phyloP scores from a whole-genome alignment of 2,329 filamentous ascomycete species.

The Trichoderma atrobrunneum region DNA sequence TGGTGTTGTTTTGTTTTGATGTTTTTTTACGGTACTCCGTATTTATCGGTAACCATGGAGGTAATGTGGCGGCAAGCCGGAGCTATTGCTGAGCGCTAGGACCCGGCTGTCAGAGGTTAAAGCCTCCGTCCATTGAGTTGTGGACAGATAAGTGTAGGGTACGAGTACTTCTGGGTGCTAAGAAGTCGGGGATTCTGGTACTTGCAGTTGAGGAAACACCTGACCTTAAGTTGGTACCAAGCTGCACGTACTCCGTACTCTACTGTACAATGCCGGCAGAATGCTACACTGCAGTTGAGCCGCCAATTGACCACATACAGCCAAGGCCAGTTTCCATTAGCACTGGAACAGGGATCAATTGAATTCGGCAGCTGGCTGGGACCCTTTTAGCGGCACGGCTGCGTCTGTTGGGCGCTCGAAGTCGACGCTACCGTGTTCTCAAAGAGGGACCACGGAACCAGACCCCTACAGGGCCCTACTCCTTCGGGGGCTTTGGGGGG shows the following conservation, averaged over 20 bases:
- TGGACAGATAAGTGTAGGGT: neutral
- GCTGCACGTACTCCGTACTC: neutral
- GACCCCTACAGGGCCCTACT: neutral
- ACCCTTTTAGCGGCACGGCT: neutral
- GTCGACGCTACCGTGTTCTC: slow-evolving; percentile 13
- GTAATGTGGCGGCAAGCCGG: neutral
- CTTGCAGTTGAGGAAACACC: neutral
- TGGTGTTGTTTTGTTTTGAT: neutral
- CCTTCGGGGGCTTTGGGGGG: neutral
- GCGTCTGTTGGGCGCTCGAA: neutral
- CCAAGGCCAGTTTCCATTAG: neutral
- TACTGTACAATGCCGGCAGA: neutral
- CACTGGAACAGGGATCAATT: neutral
- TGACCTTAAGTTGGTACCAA: neutral
- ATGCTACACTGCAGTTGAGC: neutral
- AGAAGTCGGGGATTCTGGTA: neutral
- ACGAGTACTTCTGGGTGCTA: neutral
- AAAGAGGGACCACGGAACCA: neutral
- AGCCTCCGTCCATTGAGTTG: neutral
- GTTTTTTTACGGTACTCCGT: neutral
- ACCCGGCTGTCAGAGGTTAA: neutral
- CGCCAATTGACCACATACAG: neutral
- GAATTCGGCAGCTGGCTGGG: neutral
- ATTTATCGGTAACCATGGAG: neutral
- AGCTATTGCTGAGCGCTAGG: neutral